phyloP scores from a whole-genome alignment of 306 rosid species.

The Mimosa pudica region DNA sequence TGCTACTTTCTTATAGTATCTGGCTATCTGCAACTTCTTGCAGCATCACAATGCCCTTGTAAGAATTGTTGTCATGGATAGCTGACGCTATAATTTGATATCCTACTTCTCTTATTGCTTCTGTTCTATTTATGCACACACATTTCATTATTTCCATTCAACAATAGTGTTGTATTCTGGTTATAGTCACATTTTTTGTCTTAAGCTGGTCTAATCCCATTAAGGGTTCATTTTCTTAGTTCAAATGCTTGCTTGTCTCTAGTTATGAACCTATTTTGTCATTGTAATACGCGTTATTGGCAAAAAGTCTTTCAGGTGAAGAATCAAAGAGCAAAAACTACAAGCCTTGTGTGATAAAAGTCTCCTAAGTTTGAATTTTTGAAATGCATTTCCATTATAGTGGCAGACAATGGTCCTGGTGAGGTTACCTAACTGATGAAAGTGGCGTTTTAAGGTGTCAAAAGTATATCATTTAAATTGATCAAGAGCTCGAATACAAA shows the following conservation, averaged over 20 bases:
- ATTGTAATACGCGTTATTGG: background rate
- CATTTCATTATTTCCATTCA: background rate
- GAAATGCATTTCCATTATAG: conserved; percentile 10
- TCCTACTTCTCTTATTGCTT: conserved; percentile 5
- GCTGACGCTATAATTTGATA: conserved; percentile 17
- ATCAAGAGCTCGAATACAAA: background rate
- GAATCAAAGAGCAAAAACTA: background rate
- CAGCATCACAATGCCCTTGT: conserved; percentile 11
- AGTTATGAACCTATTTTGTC: background rate
- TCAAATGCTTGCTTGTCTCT: background rate
- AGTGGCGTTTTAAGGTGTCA: conserved; percentile 5
- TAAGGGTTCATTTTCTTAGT: conserved; percentile 6
- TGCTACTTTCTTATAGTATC: conserved; percentile 26
- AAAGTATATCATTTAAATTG: background rate
- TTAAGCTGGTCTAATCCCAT: background rate
- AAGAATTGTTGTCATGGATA: conserved; percentile 26
- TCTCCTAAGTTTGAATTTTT: background rate
- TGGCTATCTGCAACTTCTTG: conserved; percentile 11
- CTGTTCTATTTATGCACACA: background rate
- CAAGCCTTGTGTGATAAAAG: background rate
- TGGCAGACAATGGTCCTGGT: background rate
- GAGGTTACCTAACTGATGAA: conserved; percentile 23
- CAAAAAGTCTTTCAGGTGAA: background rate
- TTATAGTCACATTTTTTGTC: conserved; percentile 15
- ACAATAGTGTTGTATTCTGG: conserved; percentile 14